A percentile compares a stretch with the other conserved stretches of the same genome.
Conservation (phyloP, 2,329 filamentous ascomycete species). For the Dactylonectria estremocensis region DNA sequence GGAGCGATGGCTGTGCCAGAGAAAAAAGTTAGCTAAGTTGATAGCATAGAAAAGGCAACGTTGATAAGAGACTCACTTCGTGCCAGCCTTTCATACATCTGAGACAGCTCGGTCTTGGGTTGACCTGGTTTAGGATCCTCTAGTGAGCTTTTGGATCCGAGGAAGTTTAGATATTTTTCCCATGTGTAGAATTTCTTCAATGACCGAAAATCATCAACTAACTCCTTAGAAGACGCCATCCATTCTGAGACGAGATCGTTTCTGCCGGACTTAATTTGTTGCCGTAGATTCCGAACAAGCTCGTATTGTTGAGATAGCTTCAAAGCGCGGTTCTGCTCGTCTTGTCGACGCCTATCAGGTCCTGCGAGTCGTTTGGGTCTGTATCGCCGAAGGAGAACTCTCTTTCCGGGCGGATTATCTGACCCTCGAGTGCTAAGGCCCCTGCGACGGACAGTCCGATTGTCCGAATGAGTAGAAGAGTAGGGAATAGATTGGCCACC, state of each 20-base stretch:
- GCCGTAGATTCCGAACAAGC: constrained; percentile 59
- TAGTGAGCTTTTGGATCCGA: constrained; percentile 56
- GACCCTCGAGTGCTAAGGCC: constrained; percentile 29
- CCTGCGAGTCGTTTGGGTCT: constrained; percentile 63
- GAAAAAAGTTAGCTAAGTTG: constrained; percentile 31
- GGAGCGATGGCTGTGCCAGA: constrained; percentile 52
- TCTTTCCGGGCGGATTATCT: constrained; percentile 33
- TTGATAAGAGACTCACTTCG: constrained; percentile 60
- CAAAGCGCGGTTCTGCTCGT: constrained; percentile 60
- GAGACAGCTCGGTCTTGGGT: constrained; percentile 63
- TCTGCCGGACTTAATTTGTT: constrained; percentile 59
- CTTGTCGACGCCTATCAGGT: constrained; percentile 60
- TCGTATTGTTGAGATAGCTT: constrained; percentile 60
- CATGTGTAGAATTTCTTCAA: constrained; percentile 76
- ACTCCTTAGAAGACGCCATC: constrained; percentile 72
- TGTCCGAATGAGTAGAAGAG: constrained; percentile 20
- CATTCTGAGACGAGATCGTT: constrained; percentile 64
- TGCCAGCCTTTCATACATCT: constrained; percentile 70
- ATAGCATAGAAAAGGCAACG: neutral
- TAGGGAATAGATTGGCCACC: constrained; percentile 4
- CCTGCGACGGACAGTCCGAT: constrained; percentile 33
- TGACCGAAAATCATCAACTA: constrained; percentile 75
- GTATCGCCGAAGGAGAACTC: constrained; percentile 58
- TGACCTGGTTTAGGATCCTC: constrained; percentile 41
- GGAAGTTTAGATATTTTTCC: constrained; percentile 75